Base-by-base conservation (phyloP, 1,284 basidiomycete genomes). In the Cryptococcus sp. region DNA sequence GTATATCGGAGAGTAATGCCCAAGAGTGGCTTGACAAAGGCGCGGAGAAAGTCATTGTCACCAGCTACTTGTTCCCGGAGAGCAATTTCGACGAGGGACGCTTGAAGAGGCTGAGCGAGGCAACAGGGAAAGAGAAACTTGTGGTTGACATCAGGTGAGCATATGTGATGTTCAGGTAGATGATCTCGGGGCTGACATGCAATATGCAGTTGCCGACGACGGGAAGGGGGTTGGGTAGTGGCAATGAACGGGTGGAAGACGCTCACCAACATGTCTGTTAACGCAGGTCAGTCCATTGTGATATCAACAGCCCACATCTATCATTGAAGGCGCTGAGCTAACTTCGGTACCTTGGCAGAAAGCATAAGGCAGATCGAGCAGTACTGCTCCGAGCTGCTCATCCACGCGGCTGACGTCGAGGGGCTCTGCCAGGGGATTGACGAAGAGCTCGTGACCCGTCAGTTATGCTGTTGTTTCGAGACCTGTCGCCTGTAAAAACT, bases 241-340 rank as follows among this genome's bases (percentile, higher is more conserved):
- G 94, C 96, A 0, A 98, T 96, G 93, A 97, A 98, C 78, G 91
- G 93, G 70, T 99, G 96, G 96, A 94, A 97, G 75, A 88, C 89
- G 56, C 83, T 97, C 53, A 98, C 96, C 0, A 90, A 98, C 69
- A 91, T 92, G 86, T 87, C 89, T 69, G 89, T 99, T 18, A 88
- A 83, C 58, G 79, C 86, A 88, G 88, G 90, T 86, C 55, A 60
- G 77, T 67, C 28, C 16, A 23, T 47, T 49, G 23, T 18, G 12
- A 13, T 16, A n/a, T 18, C 38, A 24, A 28, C 40, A 18, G 15
- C 13, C 21, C 20, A 6, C 28, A 20, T 46, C 9, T 50, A n/a
- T 5, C 33, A 21, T 50, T 8, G 39, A 50, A 16, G 16, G 20
- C 7, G 37, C 24, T 33, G 48, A 51, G 12, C 7, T 15, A 21